Evolutionary conservation across 768 basidiomycete genomes (phyloP), one percentile per base, ranked within the genome.

Genomic region (Mycena galopus): DNA sequence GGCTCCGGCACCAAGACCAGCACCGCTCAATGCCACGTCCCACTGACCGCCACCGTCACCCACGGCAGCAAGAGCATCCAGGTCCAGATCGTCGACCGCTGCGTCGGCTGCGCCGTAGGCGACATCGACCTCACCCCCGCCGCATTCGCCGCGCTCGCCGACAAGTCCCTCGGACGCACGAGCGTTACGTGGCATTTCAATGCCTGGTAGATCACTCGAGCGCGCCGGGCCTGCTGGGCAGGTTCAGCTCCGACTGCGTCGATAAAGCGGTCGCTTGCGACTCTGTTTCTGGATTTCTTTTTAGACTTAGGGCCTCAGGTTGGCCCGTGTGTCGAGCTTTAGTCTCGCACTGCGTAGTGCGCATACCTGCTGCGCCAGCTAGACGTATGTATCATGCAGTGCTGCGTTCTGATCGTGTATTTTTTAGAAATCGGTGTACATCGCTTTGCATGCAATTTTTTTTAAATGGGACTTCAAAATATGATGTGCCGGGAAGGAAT

Each of bases 31-130:
- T 75, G 74, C 74, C 74, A 75, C 65, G 35, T 72, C 55, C 55
- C 74, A 71, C 51, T 75, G 23, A 75, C 81, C 53, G 58, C 80
- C 67, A 76, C 78, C 75, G 73, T 77, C 67, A 68, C 79, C 57
- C 42, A 80, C 74, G 60, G 78, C 59, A 83, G 82, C 61, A 84
- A 83, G 37, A 68, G 73, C 8, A 82, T 87, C 53, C 74, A 77
- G 0, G 87, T 88, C 30, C 75, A 74, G 0, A 81, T 91, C 70
- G 80, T 80, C 9, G 91, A 92, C 77, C 82, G 89, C 23, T 92
- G 91, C 75, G 78, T 63, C 1, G 88, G 74, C 8, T 92, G 91
- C 67, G 42, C 37, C 0, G 4, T 57, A 11, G 80, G 64, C 51
- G 81, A 81, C 70, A 81, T 81, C 44, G 81, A 81, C 64, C 57